A percentile compares a stretch with the other conserved stretches of the same genome.
phyloP scores from a whole-genome alignment of 2,329 filamentous ascomycete genomes.

The Calonectria crousiana region DNA sequence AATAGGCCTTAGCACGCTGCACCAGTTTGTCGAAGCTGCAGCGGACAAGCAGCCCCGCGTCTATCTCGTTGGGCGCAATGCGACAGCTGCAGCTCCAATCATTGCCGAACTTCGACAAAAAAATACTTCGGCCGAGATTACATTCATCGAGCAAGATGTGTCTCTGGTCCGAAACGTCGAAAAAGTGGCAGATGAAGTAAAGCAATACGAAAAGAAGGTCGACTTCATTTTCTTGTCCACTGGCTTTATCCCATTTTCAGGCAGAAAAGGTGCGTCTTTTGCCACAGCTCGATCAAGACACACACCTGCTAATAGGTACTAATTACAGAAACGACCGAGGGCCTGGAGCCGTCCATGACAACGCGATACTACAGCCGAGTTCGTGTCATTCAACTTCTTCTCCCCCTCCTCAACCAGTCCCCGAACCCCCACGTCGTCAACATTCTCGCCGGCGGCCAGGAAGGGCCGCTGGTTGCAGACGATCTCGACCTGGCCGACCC shows the following conservation, averaged over 20 bases:
- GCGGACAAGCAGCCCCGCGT: slow-evolving; percentile 52
- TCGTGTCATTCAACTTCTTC: slow-evolving; percentile 67
- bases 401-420: slow-evolving; percentile 61
- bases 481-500: slow-evolving; percentile 59
- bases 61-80: slow-evolving; percentile 63
- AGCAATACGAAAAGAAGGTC: slow-evolving; percentile 53
- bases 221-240: slow-evolving; percentile 60
- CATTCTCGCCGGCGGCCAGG: slow-evolving; percentile 63
- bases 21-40: slow-evolving; percentile 54
- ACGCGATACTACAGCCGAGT: slow-evolving; percentile 70
- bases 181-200: slow-evolving; percentile 57
- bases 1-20: slow-evolving; percentile 62
- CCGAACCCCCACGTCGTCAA: slow-evolving; percentile 60
- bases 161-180: slow-evolving; percentile 64
- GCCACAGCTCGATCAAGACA: neutral
- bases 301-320: neutral
- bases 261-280: slow-evolving; percentile 31
- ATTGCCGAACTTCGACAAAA: slow-evolving; percentile 54
- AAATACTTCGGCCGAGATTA: slow-evolving; percentile 57
- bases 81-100: slow-evolving; percentile 50
- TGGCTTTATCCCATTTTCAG: slow-evolving; percentile 45
- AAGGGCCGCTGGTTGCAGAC: slow-evolving; percentile 58
- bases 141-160: slow-evolving; percentile 63
- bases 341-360: slow-evolving; percentile 63
- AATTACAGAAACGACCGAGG: slow-evolving; percentile 65